Evolutionary conservation across 1,139 yeast species (phyloP).

Genomic region (Yamadazyma kanchanaburiensis): DNA sequence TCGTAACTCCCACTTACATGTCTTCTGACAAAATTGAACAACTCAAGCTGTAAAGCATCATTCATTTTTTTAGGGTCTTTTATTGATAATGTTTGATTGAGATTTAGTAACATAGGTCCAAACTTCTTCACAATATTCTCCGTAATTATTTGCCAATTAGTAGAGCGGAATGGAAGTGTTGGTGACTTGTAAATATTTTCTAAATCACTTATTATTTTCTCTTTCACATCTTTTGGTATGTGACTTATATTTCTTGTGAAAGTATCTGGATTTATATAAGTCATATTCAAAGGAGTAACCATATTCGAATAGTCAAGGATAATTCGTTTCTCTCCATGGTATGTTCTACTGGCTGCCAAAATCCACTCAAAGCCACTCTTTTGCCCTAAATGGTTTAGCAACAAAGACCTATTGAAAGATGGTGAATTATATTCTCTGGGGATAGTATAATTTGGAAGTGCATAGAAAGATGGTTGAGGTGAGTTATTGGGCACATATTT

Average conservation of each 20-base stretch:
- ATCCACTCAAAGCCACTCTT: constrained; percentile 36
- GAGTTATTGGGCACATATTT: too few species aligned
- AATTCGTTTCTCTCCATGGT: constrained; percentile 45
- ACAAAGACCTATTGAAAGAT: constrained; percentile 6
- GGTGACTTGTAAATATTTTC: constrained; percentile 20
- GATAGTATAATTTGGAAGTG: neutral
- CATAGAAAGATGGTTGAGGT: neutral
- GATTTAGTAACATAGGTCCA: constrained; percentile 37
- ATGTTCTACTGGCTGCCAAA: constrained; percentile 37
- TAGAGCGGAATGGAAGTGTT: constrained; percentile 34
- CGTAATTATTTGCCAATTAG: constrained; percentile 50
- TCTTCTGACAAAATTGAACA: constrained; percentile 35
- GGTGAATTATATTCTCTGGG: constrained; percentile 3
- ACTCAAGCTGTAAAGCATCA: constrained; percentile 5
- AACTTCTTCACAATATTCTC: constrained; percentile 46
- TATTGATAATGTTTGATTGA: constrained; percentile 30
- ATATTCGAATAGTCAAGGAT: constrained; percentile 46
- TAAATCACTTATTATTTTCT: constrained; percentile 29
- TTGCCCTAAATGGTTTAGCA: constrained; percentile 11
- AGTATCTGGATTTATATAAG: constrained; percentile 43
- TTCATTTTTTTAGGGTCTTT: constrained; percentile 6
- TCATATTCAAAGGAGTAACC: constrained; percentile 48
- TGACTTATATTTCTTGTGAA: constrained; percentile 42
- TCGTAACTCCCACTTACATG: too few species aligned
- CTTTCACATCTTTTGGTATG: constrained; percentile 26